Base-by-base conservation (phyloP, 164 flowering plant genomes). In the Hamamelis virginiana region DNA sequence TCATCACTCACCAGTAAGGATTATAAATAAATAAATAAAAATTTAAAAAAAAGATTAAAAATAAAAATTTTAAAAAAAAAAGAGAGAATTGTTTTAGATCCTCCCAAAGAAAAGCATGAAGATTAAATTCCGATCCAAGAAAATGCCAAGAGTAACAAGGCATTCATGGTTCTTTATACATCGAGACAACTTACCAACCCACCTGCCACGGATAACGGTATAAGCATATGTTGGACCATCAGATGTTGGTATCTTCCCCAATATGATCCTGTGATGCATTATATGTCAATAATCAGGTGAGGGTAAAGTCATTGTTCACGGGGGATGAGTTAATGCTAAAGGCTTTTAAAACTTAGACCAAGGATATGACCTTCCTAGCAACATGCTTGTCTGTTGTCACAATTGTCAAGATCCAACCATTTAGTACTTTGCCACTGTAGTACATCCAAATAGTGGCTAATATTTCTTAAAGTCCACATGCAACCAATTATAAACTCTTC, bases 181-280 rank as follows among this genome's bases (percentile, higher is more conserved):
- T 64, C 72, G 68, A 60, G 78, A 76, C 70, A 82, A 87, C 91
- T 86, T 87, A 85, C 90, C 86, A 87, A 94, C 97, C 92, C 94
- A 94, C 98, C 98, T 95, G 85, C 87, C 78, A 83, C 72, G 91
- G 68, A 89, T 82, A 81, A 76, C 73, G 62, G 96, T 95, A 83
- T 76, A 95, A 78, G 96, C 97, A 78, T 70, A 87, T 74, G 72
- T 85, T 67, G 85, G 90, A 78, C 98, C 97, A 80, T 89, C 95
- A 82, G 86, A 76, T 61, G 96, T 89, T 66, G 83, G 83, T 82
- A 95, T 89, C 90, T 85, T 92, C 87, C 97, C 98, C 93, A 95
- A 85, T 78, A 82, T 66, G 77, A 95, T 75, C 98, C 97, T 95
- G 98, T 86, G 92, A 88, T 75, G 87, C 85, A 89, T 87, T 81